Evolutionary conservation across 2,329 filamentous ascomycete species (phyloP).

Genomic region (Zasmidium cellare): DNA sequence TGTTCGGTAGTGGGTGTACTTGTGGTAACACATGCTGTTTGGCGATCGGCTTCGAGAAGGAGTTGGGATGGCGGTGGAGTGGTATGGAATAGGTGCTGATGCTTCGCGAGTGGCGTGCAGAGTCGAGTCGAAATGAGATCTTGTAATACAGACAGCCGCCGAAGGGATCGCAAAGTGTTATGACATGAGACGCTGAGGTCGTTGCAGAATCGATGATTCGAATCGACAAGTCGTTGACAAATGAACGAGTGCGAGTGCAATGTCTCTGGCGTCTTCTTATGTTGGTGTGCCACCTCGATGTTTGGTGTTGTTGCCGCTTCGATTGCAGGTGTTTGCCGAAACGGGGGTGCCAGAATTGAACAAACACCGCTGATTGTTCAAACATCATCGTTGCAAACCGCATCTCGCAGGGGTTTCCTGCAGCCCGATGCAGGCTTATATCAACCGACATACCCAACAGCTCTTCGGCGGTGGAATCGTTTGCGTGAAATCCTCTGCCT

Average conservation of each 20-base stretch:
- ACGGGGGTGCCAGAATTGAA: constrained; percentile 4
- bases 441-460: neutral
- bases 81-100: neutral
- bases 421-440: neutral
- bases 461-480: neutral
- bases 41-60: neutral
- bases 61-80: neutral
- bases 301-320: constrained; percentile 5
- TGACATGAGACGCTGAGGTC: neutral
- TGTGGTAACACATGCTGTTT: constrained; percentile 33
- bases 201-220: neutral
- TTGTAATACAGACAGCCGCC: constrained; percentile 6
- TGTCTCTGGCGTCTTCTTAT: neutral
- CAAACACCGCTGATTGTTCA: constrained; percentile 19
- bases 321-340: constrained; percentile 10
- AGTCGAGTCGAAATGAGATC: neutral
- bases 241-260: neutral
- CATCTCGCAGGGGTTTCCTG: neutral
- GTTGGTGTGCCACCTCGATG: constrained; percentile 9
- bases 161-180: neutral
- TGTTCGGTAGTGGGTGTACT: constrained; percentile 33
- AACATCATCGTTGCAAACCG: constrained; percentile 19
- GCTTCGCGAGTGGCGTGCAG: neutral
- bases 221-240: neutral
- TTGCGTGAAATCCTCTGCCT: neutral